A percentile compares a stretch with the other conserved stretches of the same genome.
Evolutionary conservation across 352 stramenopile species (phyloP).

Genomic region (Pythium volutum): DNA sequence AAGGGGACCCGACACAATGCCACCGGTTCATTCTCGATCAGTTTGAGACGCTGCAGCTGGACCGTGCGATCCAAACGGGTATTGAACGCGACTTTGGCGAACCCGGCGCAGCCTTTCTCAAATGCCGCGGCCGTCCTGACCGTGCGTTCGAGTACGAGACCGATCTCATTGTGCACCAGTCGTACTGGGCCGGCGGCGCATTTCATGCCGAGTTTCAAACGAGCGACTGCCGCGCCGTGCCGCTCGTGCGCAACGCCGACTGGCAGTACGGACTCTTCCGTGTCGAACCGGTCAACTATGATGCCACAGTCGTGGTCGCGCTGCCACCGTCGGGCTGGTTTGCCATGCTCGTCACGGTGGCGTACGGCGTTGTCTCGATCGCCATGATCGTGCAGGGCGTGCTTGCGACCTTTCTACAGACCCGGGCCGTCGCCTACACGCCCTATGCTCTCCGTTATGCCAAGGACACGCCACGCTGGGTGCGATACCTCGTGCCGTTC

Average conservation of each 20-base stretch:
- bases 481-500: constrained; percentile 46
- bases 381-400: constrained; percentile 23
- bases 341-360: constrained; percentile 1
- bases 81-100: constrained; percentile 26
- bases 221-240: constrained; percentile 20
- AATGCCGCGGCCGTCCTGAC: constrained; percentile 23
- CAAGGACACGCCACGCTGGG: constrained; percentile 20
- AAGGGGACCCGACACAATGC: constrained; percentile 15
- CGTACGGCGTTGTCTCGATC: constrained; percentile 25
- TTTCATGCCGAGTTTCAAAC: constrained; percentile 30
- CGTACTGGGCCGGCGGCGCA: constrained; percentile 32
- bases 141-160: constrained; percentile 28
- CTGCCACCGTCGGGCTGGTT: constrained; percentile 15
- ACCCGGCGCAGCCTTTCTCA: constrained; percentile 27
- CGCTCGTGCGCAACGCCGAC: constrained; percentile 1
- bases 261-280: constrained; percentile 16
- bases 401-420: constrained; percentile 20
- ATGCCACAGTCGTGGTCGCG: constrained; percentile 9
- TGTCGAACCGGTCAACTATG: neutral
- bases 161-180: constrained; percentile 32
- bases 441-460: constrained; percentile 42
- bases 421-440: constrained; percentile 26
- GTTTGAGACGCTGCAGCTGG: constrained; percentile 21
- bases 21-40: constrained; percentile 30
- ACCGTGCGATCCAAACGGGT: constrained; percentile 23